A percentile compares a stretch with the other conserved stretches of the same genome.
phyloP scores from a whole-genome alignment of 805 yeast species.

The Jamesozyma spencerorum region DNA sequence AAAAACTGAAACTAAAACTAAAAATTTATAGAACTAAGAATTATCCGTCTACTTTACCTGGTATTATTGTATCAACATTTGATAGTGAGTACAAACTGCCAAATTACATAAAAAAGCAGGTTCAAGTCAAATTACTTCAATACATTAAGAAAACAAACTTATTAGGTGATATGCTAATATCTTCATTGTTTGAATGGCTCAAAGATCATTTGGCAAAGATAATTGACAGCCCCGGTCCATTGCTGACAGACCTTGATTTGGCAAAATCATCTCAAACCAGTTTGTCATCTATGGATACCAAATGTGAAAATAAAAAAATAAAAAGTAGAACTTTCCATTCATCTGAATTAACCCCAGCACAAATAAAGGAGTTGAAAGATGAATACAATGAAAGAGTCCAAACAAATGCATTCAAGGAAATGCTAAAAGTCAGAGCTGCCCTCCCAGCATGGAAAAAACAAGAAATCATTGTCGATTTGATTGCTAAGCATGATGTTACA shows the following conservation, averaged over 20 bases:
- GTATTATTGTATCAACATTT: constrained; percentile 45
- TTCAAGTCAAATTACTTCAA: constrained; percentile 38
- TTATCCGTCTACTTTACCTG: constrained; percentile 66
- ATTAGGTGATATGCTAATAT: constrained; percentile 64
- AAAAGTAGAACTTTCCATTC: constrained; percentile 7
- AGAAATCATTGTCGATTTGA: constrained; percentile 44
- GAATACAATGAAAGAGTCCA: constrained; percentile 31
- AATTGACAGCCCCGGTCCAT: constrained; percentile 67
- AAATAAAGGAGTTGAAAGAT: constrained; percentile 28
- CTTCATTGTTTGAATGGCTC: constrained; percentile 67
- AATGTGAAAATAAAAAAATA: not conserved
- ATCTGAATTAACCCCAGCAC: constrained; percentile 21
- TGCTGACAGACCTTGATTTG: constrained; percentile 27
- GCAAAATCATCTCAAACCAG: constrained; percentile 1
- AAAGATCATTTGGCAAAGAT: constrained; percentile 50
- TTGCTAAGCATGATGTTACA: constrained; percentile 53
- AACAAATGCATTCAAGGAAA: constrained; percentile 30
- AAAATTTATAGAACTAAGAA: constrained; percentile 37
- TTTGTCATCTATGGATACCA: constrained; percentile 3
- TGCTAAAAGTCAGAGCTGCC: constrained; percentile 39
- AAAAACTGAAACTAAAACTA: constrained; percentile 26
- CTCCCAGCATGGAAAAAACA: constrained; percentile 82
- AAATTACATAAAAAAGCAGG: constrained; percentile 56
- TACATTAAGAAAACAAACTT: constrained; percentile 36
- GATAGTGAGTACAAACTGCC: constrained; percentile 46